Conservation (phyloP, 225 moss, liverwort and hornwort genomes). For the Climacium dendroides region DNA sequence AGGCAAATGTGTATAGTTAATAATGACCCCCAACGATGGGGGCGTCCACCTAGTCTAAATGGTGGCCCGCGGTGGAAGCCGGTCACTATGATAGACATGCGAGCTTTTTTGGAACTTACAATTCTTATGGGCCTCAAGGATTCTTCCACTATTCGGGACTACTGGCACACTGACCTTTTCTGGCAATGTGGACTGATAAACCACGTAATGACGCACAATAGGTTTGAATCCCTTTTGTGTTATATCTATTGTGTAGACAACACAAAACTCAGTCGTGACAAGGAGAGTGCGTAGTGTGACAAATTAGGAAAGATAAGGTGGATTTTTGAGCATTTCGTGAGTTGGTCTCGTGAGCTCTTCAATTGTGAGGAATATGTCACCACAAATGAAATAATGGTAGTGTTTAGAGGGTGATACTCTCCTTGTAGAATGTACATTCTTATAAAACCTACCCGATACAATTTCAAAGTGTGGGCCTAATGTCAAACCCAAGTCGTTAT, state of each 20-base stretch:
- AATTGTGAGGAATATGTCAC: not conserved
- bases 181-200: not conserved
- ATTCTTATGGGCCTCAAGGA: too few relatives aligned
- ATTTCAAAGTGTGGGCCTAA: not conserved
- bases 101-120: fast-evolving
- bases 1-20: fast-evolving
- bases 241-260: not conserved
- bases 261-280: not conserved
- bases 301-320: not conserved
- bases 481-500: not conserved
- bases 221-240: not conserved
- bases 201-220: not conserved
- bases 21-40: fast-evolving
- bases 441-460: not conserved
- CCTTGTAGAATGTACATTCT: not conserved
- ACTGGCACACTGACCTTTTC: not conserved
- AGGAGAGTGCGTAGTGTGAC: not conserved
- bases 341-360: fast-evolving
- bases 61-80: too few relatives aligned
- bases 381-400: not conserved
- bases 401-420: not conserved
- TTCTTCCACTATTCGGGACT: not conserved
- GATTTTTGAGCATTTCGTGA: not conserved
- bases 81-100: fast-evolving
- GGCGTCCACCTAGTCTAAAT: too few relatives aligned